Conservation (phyloP, 2,329 filamentous ascomycete species). For the Colletotrichum salicis region DNA sequence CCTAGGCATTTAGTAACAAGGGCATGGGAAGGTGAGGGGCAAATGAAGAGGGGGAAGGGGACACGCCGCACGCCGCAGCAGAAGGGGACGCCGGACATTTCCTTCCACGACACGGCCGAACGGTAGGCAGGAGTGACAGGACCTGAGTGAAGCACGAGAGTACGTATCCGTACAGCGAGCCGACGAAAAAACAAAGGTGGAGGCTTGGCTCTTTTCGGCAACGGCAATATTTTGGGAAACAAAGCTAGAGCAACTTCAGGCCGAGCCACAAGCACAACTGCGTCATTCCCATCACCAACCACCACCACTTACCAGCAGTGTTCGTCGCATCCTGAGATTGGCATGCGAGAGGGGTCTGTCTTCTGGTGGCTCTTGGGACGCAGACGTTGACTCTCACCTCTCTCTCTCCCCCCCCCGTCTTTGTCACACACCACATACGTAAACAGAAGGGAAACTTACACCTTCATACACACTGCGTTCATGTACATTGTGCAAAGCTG, state of each 20-base stretch:
- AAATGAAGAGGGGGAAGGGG: no score
- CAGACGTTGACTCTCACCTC: not conserved
- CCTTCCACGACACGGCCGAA: not conserved
- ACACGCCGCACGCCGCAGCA: no score
- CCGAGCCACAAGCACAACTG: conserved; percentile 6
- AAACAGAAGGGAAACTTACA: not conserved
- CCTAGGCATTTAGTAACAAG: not conserved
- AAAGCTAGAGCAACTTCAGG: not conserved
- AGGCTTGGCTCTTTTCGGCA: not conserved
- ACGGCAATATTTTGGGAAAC: not conserved
- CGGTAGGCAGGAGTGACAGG: not conserved
- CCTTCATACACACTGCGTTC: not conserved
- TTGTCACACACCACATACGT: not conserved
- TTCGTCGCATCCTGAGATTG: not conserved
- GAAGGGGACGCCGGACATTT: not conserved
- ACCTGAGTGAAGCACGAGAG: no score
- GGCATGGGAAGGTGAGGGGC: not conserved
- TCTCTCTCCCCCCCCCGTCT: not conserved
- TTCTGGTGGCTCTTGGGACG: not conserved
- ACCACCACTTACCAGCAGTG: not conserved
- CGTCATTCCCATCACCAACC: conserved; percentile 5
- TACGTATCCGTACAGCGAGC: not conserved
- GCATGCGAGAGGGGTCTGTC: not conserved
- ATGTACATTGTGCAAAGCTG: not conserved
- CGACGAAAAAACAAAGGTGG: not conserved